Conservation (phyloP, 2,329 filamentous ascomycete genomes). For the Hypoxylon sp. region DNA sequence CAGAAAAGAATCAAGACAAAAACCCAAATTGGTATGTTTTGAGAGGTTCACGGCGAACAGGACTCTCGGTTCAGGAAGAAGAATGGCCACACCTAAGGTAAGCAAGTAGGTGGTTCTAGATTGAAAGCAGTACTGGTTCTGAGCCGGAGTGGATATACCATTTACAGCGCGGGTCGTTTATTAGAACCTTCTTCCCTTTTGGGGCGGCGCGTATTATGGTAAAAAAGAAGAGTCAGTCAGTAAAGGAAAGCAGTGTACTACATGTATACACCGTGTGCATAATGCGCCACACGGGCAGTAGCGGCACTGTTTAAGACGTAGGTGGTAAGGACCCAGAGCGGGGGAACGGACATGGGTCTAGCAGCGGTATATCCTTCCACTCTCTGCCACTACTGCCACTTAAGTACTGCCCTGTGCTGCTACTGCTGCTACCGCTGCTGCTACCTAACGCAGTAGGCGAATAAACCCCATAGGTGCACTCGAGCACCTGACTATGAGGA, state of each 20-base stretch:
- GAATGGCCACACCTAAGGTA: conserved; percentile 18
- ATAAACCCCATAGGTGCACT: conserved; percentile 5
- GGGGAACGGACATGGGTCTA: conserved; percentile 34
- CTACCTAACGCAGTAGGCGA: not conserved
- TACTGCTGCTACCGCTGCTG: conserved; percentile 2
- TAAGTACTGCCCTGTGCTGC: too few species aligned
- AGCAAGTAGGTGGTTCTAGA: conserved; percentile 9
- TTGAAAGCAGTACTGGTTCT: conserved; percentile 33
- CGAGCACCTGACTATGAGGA: not conserved
- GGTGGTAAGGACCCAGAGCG: conserved; percentile 32
- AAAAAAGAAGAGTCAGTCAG: conserved; percentile 32
- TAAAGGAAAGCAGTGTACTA: conserved; percentile 10
- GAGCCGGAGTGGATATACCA: conserved; percentile 40
- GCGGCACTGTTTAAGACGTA: not conserved
- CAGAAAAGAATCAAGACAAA: conserved; percentile 14
- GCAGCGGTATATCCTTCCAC: conserved; percentile 26
- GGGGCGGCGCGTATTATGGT: conserved; percentile 30
- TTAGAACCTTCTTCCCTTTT: conserved; percentile 36
- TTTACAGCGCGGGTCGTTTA: conserved; percentile 40
- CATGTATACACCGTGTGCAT: not conserved
- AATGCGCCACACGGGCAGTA: not conserved
- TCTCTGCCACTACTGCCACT: not conserved
- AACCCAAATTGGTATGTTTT: conserved; percentile 11
- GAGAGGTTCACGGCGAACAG: conserved; percentile 23
- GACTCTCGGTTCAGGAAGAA: conserved; percentile 17